Percentiles rank a stretch among this genome's conserved stretches.
Evolutionary conservation across 768 basidiomycete species (phyloP).

Genomic region (Rossbeevera mucosa): DNA sequence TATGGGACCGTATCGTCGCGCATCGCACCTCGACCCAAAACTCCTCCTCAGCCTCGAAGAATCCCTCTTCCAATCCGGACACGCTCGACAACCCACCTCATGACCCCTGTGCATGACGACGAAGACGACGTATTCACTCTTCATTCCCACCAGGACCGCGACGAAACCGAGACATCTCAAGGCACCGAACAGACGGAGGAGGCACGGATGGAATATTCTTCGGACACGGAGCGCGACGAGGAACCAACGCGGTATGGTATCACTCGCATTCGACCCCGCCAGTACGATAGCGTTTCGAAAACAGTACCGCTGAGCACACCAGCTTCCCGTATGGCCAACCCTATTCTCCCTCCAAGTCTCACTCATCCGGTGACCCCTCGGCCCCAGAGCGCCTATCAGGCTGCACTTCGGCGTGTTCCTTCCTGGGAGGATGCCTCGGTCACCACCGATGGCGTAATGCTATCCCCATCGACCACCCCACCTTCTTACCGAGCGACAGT

Average conservation of each 20-base stretch:
- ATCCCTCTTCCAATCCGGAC: constrained; percentile 17
- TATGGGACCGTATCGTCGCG: constrained; percentile 28
- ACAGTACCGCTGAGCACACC: constrained; percentile 7
- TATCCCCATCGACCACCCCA: constrained; percentile 39
- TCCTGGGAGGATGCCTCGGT: constrained; percentile 39
- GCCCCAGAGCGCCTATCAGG: constrained; percentile 18
- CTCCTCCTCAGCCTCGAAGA: constrained; percentile 16
- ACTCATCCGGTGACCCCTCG: constrained; percentile 28
- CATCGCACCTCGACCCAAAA: constrained; percentile 10
- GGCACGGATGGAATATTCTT: constrained; percentile 7
- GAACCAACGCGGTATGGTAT: constrained; percentile 7
- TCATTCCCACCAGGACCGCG: constrained; percentile 41
- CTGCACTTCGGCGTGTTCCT: constrained; percentile 9
- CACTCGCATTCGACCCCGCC: constrained; percentile 5
- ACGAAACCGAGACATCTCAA: constrained; percentile 18
- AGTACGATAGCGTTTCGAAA: constrained; percentile 7
- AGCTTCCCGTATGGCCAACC: constrained; percentile 16
- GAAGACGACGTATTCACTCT: constrained; percentile 42
- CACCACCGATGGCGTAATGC: constrained; percentile 30
- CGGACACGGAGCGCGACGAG: constrained; percentile 23
- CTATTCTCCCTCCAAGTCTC: constrained; percentile 27
- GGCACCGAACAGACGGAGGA: constrained; percentile 16
- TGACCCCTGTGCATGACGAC: constrained; percentile 30
- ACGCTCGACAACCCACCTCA: constrained; percentile 22
- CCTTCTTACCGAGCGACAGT: constrained; percentile 48